These are phyloP conservation scores for Entoloma clypeatum DNA, from an alignment of 1,284 basidiomycete species.

Conservation along the genomic window DNA sequence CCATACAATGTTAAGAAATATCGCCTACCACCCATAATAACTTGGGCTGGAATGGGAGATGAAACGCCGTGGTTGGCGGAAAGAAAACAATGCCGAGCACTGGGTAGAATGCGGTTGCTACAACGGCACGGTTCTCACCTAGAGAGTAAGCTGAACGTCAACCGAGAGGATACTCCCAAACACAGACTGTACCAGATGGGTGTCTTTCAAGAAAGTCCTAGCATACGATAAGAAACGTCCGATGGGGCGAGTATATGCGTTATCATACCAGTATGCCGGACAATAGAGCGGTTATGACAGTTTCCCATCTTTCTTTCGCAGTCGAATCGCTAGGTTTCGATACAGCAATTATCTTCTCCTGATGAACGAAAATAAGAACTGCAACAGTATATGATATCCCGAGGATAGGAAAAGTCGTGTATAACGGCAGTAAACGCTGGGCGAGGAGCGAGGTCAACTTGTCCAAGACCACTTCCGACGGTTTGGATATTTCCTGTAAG, in stretches of 20 bases:
- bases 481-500: conserved; percentile 12
- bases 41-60: conserved; percentile 5
- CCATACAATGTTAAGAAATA: too few species aligned
- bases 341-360: conserved; percentile 12
- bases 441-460: conserved; percentile 19
- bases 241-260: conserved; percentile 12
- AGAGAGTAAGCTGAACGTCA: background rate
- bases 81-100: conserved; percentile 22
- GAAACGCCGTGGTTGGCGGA: background rate
- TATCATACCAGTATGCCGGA: conserved; percentile 19
- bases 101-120: conserved; percentile 23
- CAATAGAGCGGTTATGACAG: conserved; percentile 16
- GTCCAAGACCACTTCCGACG: conserved; percentile 13
- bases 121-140: conserved; percentile 19
- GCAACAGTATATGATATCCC: conserved; percentile 19
- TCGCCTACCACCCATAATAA: too few species aligned
- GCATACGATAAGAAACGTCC: background rate
- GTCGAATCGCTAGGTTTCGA: background rate
- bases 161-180: background rate
- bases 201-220: conserved; percentile 21
- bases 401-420: conserved; percentile 17
- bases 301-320: conserved; percentile 15
- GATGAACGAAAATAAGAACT: conserved; percentile 15
- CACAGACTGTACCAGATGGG: conserved; percentile 12
- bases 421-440: conserved; percentile 19